Evolutionary conservation across 192 early-diverging fungal species (phyloP).

Genomic region (Tieghemiomyces parasiticus): DNA sequence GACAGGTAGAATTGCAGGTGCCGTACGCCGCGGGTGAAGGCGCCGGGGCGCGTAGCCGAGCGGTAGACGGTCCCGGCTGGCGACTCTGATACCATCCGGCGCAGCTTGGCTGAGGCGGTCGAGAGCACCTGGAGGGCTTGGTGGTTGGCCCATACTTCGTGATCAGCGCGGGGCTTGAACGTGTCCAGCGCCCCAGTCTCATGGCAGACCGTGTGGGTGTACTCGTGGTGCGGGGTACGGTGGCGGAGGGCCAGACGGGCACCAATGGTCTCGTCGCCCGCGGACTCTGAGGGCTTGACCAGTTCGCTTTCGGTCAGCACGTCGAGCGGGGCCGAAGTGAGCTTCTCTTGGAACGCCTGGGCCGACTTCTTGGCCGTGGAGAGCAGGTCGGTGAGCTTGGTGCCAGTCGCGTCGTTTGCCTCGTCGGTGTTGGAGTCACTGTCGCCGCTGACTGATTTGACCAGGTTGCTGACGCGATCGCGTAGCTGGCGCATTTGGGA

Average conservation of each 20-base stretch:
- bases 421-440: background rate
- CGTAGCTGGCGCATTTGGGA: constrained; percentile 1
- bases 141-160: background rate
- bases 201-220: too few species aligned
- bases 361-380: background rate
- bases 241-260: background rate
- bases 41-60: background rate
- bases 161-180: background rate
- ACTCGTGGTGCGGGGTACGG: background rate
- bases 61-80: background rate
- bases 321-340: background rate
- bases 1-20: background rate
- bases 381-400: background rate
- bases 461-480: background rate
- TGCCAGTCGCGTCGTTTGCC: background rate
- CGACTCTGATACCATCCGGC: background rate
- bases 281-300: background rate
- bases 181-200: too few species aligned
- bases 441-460: background rate
- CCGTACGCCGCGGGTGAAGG: background rate
- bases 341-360: background rate
- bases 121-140: background rate
- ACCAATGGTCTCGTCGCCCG: background rate
- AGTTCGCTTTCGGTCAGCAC: background rate
- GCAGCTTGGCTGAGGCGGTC: background rate